These are phyloP conservation scores for Penium margaritaceum DNA, from an alignment of 139 green algal species.

Conservation along the genomic window DNA sequence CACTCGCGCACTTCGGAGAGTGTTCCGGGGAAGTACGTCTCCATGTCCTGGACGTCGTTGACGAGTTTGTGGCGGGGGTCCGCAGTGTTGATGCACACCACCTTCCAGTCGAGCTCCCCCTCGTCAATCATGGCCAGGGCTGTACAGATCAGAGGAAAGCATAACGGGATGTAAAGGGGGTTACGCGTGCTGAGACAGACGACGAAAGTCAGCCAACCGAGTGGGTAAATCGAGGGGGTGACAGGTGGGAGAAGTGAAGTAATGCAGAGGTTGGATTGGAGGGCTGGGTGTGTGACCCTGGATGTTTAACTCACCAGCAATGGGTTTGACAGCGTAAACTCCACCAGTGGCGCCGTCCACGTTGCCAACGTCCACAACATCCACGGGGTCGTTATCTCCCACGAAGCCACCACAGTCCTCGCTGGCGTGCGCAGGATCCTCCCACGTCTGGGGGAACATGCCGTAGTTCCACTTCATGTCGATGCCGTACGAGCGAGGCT, in stretches of 20 bases:
- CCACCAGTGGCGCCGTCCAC: constrained; percentile 62
- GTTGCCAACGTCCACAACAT: constrained; percentile 55
- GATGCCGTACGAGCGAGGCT: constrained; percentile 93
- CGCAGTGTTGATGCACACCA: constrained; percentile 75
- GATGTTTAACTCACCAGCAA: constrained; percentile 17
- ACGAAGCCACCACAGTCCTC: constrained; percentile 41
- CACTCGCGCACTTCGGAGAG: constrained; percentile 57
- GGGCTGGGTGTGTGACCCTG: no score
- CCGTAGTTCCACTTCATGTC: constrained; percentile 99
- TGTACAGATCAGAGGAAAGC: not conserved
- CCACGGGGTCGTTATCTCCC: constrained; percentile 80
- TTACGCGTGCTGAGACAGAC: no score
- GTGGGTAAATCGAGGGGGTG: not conserved
- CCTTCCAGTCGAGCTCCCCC: constrained; percentile 97
- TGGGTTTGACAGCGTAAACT: constrained; percentile 60
- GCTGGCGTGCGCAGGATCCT: constrained; percentile 71
- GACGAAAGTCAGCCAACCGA: not conserved
- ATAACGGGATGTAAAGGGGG: not conserved
- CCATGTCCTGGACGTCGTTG: constrained; percentile 89
- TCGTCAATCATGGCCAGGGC: constrained; percentile 91
- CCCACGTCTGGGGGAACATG: constrained; percentile 88
- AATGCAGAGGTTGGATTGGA: no score
- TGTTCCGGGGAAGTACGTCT: constrained; percentile 80
- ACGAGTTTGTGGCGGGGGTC: constrained; percentile 78
- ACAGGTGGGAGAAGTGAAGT: not conserved